Evolutionary conservation across 2,329 filamentous ascomycete genomes (phyloP), one percentile per base, ranked within the genome.

Genomic region (Aspergillus sp.): DNA sequence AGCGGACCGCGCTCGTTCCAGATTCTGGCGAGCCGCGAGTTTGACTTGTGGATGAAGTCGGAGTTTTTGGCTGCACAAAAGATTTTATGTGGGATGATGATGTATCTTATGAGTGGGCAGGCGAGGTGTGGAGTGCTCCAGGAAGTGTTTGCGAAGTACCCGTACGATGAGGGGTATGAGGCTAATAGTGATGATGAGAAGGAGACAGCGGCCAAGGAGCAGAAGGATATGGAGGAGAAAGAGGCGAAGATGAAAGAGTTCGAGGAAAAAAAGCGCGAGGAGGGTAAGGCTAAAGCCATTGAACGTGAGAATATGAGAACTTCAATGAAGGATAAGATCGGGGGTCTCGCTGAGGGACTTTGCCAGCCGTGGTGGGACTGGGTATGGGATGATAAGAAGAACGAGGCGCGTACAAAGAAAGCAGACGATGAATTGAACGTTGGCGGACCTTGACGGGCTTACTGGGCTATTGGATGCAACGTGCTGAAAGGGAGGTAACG

Each of bases 81-180:
- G 3, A 36, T 66, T 5, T 47, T 71, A 4, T 59, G 61, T 6
- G 69, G 61, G 0, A 42, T 72, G 41, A 34, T 61, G 2, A 39
- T 65, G 43, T 72, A 72, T 54, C 47, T 72, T 47, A 64, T 71
- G 52, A 67, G 68, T 55, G 68, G 69, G 0, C 32, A 58, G 7
- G 66, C 69, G 2, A 50, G 58, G 9, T 67, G 66, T 36, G 69
- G 66, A 1, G 45, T 60, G 2, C 44, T 72, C 4, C 64, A 69
- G 59, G 39, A 59, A 13, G 47, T 58, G 1, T 69, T 70, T 52
- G 48, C 56, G n/a, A n/a, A 30, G 15, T 63, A 53, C 17, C 65
- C 64, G 20, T 59, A 64, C 12, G 43, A 58, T 15, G 61, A 60
- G 8, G 55, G 52, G n/a, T 20, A 42, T 3, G 56, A 61, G 41